Evolutionary conservation across 371 early-diverging fungal species (phyloP), one percentile per base, ranked within the genome.

Genomic region (Mucor sp.): DNA sequence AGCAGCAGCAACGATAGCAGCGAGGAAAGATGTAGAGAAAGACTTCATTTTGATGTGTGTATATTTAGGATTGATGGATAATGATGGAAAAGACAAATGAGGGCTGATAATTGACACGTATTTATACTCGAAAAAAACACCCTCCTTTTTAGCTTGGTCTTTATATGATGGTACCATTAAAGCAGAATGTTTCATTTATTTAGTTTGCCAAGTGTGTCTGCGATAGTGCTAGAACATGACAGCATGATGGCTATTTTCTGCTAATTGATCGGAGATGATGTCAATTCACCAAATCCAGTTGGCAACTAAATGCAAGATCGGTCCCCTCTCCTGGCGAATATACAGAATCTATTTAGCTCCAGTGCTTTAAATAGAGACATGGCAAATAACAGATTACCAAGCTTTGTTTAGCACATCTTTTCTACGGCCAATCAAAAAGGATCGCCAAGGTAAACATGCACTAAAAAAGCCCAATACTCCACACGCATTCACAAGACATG

Each of bases 1-100:
- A 53, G 72, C 68, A 48, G 72, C 68, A n/a, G 66, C 69, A 32
- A 68, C 66, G 11, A 72, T 41, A 23, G 66, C 43, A 53, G 60
- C 21, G 14, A 66, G 60, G 60, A 66, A 64, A 64, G 64, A 50
- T 35, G 66, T 55, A 63, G 63, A 63, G 63, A 63, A 63, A 63
- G 62, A 58, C 43, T 66, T 66, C 66, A 66, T 66, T 25, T n/a
- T 65, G 35, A 17, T 56, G 23, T 65, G 33, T 58, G 14, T 32
- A 15, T 33, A 23, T 53, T 6, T 21, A 25, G 27, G n/a, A 37
- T 11, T 39, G 25, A 50, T 17, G 6, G 23, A 53, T 63, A 63
- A 55, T 63, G 23, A 63, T 53, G 55, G 55, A 63, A 55, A 27
- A 63, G 50, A 25, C 19, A 35, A n/a, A 57, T 32, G 28, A 41